Evolutionary conservation across 2,329 filamentous ascomycete species (phyloP).

Genomic region (Colletotrichum somersetense): DNA sequence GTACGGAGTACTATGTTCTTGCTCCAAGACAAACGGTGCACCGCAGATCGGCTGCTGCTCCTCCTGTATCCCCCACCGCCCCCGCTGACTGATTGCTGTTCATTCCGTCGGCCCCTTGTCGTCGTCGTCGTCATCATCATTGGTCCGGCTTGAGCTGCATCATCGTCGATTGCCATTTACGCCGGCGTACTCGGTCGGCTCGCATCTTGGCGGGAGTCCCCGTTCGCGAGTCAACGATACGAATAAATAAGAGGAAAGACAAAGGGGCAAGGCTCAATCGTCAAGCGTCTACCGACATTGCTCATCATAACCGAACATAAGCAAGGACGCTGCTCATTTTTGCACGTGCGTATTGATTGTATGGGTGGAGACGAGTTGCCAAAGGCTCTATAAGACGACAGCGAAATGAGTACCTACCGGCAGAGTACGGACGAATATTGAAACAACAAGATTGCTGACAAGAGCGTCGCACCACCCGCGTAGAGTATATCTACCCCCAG

Average conservation of each 20-base stretch:
- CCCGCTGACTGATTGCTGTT: not conserved
- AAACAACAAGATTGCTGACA: not conserved
- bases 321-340: not conserved
- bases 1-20: slow-evolving; percentile 17
- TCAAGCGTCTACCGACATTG: not conserved
- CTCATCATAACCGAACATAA: not conserved
- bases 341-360: slow-evolving; percentile 19
- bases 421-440: not conserved
- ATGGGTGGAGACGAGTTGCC: slow-evolving; percentile 1
- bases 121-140: not conserved
- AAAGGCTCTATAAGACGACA: not conserved
- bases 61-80: not conserved
- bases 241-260: not conserved
- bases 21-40: slow-evolving; percentile 13
- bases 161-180: slow-evolving; percentile 5
- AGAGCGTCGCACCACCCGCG: not conserved
- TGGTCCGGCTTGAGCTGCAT: not conserved
- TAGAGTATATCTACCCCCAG: not conserved
- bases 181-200: not conserved
- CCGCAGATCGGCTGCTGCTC: slow-evolving; percentile 12
- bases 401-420: not conserved
- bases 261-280: not conserved
- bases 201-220: not conserved
- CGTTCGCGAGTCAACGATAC: not conserved
- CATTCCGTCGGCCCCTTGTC: not conserved